Evolutionary conservation across 257 asterid species (phyloP), one percentile per base, ranked within the genome.

Genomic region (Solanum peruvianum): DNA sequence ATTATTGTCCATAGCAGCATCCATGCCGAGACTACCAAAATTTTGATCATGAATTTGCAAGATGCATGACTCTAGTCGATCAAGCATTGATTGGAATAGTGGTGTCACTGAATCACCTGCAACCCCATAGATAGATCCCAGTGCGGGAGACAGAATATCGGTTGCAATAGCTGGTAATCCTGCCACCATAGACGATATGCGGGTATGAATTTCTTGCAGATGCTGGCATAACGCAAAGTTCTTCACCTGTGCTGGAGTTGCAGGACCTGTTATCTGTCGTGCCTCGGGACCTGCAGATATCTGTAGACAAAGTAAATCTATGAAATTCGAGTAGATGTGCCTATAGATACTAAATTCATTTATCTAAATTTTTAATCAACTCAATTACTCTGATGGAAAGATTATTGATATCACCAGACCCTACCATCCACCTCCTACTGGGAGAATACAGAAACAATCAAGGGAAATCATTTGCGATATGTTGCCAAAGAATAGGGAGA

Each of bases 231-330:
- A 85, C 58, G 92, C 91, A 91, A 97, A 97, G 92, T 97, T 97
- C 92, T 93, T 97, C 83, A 93, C 90, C 92, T 97, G 99, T 8
- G 98, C 94, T 44, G 91, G 90, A 76, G 99, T 96, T 76, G 99
- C 99, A 25, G 94, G 96, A 77, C 98, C 99, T 11, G 93, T 87
- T 87, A 96, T 91, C 91, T 97, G 99, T 76, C 98, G 97, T 70
- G 99, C 98, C 91, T 97, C 99, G 23, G 98, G 99, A 33, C 99
- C 99, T 3, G 99, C 91, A 66, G 98, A 94, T 91, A 97, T 96
- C 99, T 96, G 87, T n/a, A 60, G 70, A 52, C 29, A 72, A 85
- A 52, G 60, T 64, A 71, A 47, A 72, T 72, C 35, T 86, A 23
- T 71, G 45, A 86, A 72, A 49, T 52, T 29, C 9, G 20, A 49